These are phyloP conservation scores for Alternaria gansuensis DNA, from an alignment of 2,329 filamentous ascomycete species.

Conservation along the genomic window DNA sequence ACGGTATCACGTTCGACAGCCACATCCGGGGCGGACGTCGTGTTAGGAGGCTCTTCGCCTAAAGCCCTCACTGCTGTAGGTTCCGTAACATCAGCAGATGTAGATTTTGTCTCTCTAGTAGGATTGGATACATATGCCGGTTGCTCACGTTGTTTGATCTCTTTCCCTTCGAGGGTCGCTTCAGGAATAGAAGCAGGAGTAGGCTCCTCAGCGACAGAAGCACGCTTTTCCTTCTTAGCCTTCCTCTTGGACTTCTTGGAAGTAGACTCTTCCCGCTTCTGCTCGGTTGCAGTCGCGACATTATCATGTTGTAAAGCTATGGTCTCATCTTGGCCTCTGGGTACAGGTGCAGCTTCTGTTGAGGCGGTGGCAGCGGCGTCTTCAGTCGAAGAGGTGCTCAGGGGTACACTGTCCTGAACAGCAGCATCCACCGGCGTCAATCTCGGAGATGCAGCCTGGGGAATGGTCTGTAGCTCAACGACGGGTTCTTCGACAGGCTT, in stretches of 20 bases:
- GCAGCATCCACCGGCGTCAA: constrained; percentile 10
- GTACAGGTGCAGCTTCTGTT: not conserved
- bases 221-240: constrained; percentile 31
- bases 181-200: not conserved
- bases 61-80: not conserved
- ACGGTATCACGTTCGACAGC: not conserved
- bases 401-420: constrained; percentile 4
- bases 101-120: not conserved
- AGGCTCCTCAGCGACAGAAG: constrained; percentile 20
- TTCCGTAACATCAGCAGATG: not conserved
- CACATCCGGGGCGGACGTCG: not conserved
- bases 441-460: constrained; percentile 8
- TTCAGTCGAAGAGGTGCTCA: constrained; percentile 1
- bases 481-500: constrained; percentile 6
- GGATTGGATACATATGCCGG: not conserved
- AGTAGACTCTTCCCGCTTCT: constrained; percentile 13
- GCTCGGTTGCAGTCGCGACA: constrained; percentile 2
- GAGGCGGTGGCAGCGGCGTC: not conserved
- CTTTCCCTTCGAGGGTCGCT: constrained; percentile 5
- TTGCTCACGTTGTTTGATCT: not conserved
- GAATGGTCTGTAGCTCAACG: not conserved
- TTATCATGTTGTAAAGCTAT: not conserved
- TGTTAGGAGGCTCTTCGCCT: not conserved
- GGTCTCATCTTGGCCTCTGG: not conserved
- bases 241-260: constrained; percentile 39